Conservation (phyloP, 306 rosid species). For the Malus sieversii region DNA sequence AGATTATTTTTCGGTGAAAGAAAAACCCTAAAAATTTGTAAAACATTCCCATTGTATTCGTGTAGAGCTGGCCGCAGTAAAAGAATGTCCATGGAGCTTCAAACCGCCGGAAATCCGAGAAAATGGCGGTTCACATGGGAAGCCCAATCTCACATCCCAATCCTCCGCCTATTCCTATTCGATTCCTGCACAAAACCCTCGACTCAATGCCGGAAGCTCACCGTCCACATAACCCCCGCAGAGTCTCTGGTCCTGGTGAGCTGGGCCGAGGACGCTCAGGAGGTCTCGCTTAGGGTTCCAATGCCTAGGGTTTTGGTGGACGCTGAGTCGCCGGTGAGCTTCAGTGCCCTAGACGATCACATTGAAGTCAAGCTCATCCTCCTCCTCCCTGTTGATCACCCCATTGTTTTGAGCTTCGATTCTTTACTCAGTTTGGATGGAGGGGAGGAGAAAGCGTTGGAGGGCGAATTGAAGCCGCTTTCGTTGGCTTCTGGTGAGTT, state of each 20-base stretch:
- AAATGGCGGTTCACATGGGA: conserved; percentile 88
- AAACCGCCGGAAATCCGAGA: conserved; percentile 5
- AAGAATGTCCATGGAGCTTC: background rate
- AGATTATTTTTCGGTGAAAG: too few species aligned
- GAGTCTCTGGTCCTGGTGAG: conserved; percentile 36
- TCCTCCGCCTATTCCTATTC: conserved; percentile 61
- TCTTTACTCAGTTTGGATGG: conserved; percentile 28
- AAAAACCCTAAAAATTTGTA: too few species aligned
- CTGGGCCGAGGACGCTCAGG: conserved; percentile 24
- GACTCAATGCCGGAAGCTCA: conserved; percentile 45
- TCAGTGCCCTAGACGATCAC: conserved; percentile 53
- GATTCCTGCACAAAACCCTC: conserved; percentile 41
- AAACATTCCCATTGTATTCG: too few species aligned
- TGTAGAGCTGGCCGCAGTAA: too few species aligned
- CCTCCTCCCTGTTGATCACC: conserved; percentile 77
- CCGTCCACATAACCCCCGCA: conserved; percentile 31
- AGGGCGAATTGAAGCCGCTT: conserved; percentile 32
- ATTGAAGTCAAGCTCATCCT: conserved; percentile 71
- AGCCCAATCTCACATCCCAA: conserved; percentile 71
- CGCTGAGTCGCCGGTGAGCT: conserved; percentile 42
- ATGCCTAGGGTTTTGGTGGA: conserved; percentile 67
- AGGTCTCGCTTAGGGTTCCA: conserved; percentile 56
- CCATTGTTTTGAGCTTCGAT: conserved; percentile 39
- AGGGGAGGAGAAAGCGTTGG: conserved; percentile 8
- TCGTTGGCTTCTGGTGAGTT: conserved; percentile 48